Evolutionary conservation across 2,329 filamentous ascomycete species (phyloP).

Genomic region (Trichoderma pleuroti): DNA sequence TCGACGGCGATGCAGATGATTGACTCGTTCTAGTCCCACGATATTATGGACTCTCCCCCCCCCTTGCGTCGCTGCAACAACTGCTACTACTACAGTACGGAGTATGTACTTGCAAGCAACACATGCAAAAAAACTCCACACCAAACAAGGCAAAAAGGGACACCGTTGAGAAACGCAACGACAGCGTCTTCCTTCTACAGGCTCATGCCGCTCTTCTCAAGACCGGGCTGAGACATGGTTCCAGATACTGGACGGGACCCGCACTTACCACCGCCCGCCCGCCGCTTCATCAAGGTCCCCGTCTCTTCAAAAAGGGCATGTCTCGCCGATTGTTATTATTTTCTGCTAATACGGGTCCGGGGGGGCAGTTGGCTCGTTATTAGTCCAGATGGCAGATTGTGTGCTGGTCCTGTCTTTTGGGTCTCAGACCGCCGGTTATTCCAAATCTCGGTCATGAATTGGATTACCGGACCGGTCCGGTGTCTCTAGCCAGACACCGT

Average conservation of each 20-base stretch:
- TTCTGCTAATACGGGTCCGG: neutral
- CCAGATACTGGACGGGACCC: neutral
- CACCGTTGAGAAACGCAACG: neutral
- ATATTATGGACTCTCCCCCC: neutral
- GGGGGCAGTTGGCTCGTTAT: neutral
- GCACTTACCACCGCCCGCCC: slow-evolving; percentile 4
- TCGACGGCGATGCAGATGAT: neutral
- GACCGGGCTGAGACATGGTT: neutral
- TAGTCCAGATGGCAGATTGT: neutral
- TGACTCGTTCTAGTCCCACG: neutral
- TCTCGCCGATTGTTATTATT: neutral
- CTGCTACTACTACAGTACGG: too few species aligned
- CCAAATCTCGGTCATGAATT: neutral
- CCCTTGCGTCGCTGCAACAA: neutral
- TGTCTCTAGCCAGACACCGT: neutral
- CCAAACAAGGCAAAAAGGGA: neutral
- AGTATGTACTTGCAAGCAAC: neutral
- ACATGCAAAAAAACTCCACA: neutral
- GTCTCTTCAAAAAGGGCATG: neutral
- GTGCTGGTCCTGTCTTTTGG: neutral
- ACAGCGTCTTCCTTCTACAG: neutral
- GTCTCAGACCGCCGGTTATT: slow-evolving; percentile 2
- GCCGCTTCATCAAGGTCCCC: neutral
- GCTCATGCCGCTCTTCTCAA: neutral
- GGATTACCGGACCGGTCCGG: neutral